These are phyloP conservation scores for Plenodomus biglobosus DNA, from an alignment of 2,329 filamentous ascomycete genomes.

Conservation along the genomic window DNA sequence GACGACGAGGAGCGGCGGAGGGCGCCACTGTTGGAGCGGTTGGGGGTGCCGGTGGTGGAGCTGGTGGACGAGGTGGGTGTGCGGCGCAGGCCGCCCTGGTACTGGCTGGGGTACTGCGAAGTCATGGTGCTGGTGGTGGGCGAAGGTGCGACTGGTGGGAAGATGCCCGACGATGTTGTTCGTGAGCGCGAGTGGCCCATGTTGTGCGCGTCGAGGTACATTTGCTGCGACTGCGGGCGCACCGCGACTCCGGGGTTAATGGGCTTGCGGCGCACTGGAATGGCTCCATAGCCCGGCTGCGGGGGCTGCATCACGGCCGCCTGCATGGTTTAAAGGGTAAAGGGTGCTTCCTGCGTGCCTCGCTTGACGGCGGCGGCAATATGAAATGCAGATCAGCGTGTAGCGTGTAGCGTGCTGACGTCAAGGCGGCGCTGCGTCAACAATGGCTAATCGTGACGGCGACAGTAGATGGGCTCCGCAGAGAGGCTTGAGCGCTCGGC, in stretches of 20 bases:
- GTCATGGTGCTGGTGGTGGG: constrained; percentile 36
- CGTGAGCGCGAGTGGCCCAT: constrained; percentile 41
- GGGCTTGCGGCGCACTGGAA: constrained; percentile 40
- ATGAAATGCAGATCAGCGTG: constrained; percentile 33
- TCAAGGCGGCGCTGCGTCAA: constrained; percentile 21
- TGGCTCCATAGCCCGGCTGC: constrained; percentile 29
- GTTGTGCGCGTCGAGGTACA: constrained; percentile 25
- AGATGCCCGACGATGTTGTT: constrained; percentile 44
- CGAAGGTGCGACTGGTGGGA: constrained; percentile 28
- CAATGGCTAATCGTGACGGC: constrained; percentile 8
- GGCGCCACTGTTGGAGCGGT: constrained; percentile 56
- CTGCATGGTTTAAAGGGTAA: constrained; percentile 26
- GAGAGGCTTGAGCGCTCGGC: constrained; percentile 6
- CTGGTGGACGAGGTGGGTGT: constrained; percentile 71
- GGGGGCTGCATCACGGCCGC: constrained; percentile 32
- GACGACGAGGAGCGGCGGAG: constrained; percentile 76
- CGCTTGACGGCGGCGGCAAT: constrained; percentile 18
- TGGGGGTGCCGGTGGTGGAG: constrained; percentile 56
- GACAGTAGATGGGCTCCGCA: constrained; percentile 3
- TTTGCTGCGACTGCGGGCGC: constrained; percentile 29
- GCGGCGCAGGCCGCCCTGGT: constrained; percentile 49
- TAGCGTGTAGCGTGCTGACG: too few species aligned
- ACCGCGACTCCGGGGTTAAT: constrained; percentile 37
- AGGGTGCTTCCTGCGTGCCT: constrained; percentile 16
- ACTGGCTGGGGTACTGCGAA: constrained; percentile 39